These are phyloP conservation scores for Lecanoromycetidae sp. DNA, from an alignment of 2,329 filamentous ascomycete species.

Conservation along the genomic window DNA sequence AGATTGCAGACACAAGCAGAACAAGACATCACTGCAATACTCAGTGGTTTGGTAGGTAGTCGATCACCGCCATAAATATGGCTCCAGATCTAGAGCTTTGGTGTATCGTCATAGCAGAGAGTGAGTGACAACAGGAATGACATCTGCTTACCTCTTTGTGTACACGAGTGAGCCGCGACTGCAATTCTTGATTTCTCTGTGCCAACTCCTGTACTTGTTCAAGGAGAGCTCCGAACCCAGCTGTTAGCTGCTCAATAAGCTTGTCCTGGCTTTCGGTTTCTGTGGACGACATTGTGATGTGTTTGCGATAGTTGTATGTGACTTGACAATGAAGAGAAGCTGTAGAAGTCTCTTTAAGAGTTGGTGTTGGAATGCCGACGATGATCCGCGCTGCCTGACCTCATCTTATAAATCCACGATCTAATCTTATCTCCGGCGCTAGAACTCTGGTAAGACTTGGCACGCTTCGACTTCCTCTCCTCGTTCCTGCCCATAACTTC, in stretches of 20 bases:
- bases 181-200: conserved; percentile 7
- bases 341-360: too few species aligned
- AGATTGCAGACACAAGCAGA: neutral
- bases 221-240: conserved; percentile 13
- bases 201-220: conserved; percentile 14
- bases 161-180: conserved; percentile 9
- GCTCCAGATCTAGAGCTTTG: conserved; percentile 20
- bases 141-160: conserved; percentile 9
- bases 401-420: too few species aligned
- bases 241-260: conserved; percentile 4
- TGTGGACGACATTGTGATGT: neutral
- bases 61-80: conserved; percentile 14
- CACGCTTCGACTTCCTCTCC: too few species aligned
- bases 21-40: neutral
- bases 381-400: too few species aligned
- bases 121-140: neutral
- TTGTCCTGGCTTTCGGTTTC: neutral
- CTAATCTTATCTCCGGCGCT: too few species aligned
- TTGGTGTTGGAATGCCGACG: too few species aligned
- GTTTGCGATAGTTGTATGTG: neutral
- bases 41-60: conserved; percentile 11
- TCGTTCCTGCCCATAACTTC: too few species aligned
- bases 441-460: too few species aligned
- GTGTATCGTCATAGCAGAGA: conserved; percentile 13
- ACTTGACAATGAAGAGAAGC: neutral